Evolutionary conservation across 176 grass and related monocot species (phyloP).

Genomic region (Hyparrhenia diplandra): DNA sequence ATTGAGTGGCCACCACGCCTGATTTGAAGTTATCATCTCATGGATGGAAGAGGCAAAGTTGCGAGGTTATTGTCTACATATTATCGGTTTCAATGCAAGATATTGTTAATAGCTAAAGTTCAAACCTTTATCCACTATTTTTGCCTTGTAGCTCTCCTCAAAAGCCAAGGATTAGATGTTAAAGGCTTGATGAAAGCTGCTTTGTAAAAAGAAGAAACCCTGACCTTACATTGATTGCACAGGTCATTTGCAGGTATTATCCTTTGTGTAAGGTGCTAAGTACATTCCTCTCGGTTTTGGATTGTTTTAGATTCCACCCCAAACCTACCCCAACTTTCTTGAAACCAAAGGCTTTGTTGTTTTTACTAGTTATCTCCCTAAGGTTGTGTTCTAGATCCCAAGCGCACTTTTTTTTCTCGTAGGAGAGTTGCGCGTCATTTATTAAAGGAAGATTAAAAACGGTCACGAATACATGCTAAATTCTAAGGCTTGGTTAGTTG

Average conservation of each 20-base stretch:
- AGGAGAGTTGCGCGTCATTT: background rate
- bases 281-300: background rate
- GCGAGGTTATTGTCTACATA: conserved; percentile 57
- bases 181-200: conserved; percentile 80
- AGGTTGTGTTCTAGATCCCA: background rate
- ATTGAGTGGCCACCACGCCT: conserved; percentile 72
- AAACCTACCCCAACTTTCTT: background rate
- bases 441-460: background rate
- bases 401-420: background rate
- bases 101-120: background rate
- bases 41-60: conserved; percentile 98
- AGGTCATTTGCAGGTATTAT: conserved; percentile 79
- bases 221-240: conserved; percentile 87
- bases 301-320: background rate
- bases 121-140: background rate
- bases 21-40: conserved; percentile 75
- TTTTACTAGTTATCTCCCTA: background rate
- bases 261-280: background rate
- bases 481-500: no score
- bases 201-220: conserved; percentile 65
- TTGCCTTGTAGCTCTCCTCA: conserved; percentile 72
- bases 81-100: background rate
- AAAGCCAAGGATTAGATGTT: conserved; percentile 93
- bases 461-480: background rate
- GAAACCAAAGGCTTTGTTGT: background rate